Percentiles rank a stretch among this genome's conserved stretches.
Evolutionary conservation across 2,329 filamentous ascomycete genomes (phyloP).

Genomic region (Cephalotrichum gorgonifer): DNA sequence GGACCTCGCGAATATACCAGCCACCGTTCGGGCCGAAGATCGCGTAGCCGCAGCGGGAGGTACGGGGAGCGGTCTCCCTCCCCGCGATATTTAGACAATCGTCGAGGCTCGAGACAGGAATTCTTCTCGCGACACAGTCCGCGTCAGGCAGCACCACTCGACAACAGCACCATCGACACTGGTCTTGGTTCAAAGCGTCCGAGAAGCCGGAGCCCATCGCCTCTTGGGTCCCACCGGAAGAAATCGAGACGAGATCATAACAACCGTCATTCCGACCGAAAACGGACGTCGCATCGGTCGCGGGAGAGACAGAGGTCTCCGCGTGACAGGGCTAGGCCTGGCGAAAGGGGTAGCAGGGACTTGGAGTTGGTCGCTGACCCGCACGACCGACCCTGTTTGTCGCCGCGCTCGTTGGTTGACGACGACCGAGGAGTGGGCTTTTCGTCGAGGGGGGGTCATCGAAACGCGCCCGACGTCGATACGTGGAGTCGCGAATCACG

Average conservation of each 20-base stretch:
- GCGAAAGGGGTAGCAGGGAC: slow-evolving; percentile 1
- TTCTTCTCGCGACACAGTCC: slow-evolving; percentile 22
- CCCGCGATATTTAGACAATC: slow-evolving; percentile 1
- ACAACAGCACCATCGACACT: slow-evolving; percentile 21
- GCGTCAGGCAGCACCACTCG: slow-evolving; percentile 20
- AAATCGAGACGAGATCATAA: slow-evolving; percentile 27
- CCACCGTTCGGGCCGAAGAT: not conserved
- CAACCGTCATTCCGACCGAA: slow-evolving; percentile 25
- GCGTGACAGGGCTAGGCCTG: not conserved
- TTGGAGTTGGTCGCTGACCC: not conserved
- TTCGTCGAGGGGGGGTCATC: not conserved
- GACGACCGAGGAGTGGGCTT: not conserved
- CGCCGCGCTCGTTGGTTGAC: not conserved
- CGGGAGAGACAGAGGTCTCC: slow-evolving; percentile 3
- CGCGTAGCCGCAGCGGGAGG: not conserved
- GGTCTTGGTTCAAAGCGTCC: slow-evolving; percentile 26
- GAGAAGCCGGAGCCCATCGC: slow-evolving; percentile 30
- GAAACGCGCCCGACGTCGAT: not conserved
- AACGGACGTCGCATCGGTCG: not conserved
- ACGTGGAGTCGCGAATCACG: not conserved
- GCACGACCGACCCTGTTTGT: not conserved
- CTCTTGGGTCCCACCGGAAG: slow-evolving; percentile 26
- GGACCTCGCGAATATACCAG: not conserved
- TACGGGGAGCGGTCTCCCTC: not conserved
- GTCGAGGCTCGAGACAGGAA: slow-evolving; percentile 7